Percentiles rank a stretch among this genome's conserved stretches.
phyloP scores from a whole-genome alignment of 2,329 filamentous ascomycete genomes.

The Aspergillus quadrilineatus region DNA sequence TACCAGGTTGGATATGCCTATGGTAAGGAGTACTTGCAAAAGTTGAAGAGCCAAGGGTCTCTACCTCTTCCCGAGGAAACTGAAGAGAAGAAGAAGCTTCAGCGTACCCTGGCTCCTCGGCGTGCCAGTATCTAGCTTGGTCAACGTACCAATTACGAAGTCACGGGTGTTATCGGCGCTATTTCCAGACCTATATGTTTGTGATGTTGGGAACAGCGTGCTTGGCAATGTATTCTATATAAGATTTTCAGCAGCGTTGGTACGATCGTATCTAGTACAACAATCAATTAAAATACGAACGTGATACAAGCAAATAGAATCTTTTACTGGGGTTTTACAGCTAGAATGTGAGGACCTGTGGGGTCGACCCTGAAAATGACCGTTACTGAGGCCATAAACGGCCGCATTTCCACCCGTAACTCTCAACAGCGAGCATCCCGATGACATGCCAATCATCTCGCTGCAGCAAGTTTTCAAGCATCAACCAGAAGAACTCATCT shows the following conservation, averaged over 20 bases:
- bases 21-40: conserved; percentile 75
- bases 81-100: conserved; percentile 72
- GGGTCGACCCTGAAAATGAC: no score
- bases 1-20: conserved; percentile 85
- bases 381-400: no score
- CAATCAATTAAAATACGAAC: no score
- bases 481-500: no score
- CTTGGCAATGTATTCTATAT: not conserved
- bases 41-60: conserved; percentile 74
- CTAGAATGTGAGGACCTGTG: no score
- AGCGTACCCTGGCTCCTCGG: conserved; percentile 75
- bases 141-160: not conserved
- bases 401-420: no score
- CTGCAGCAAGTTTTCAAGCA: no score
- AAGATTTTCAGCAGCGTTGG: not conserved
- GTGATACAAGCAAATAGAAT: no score
- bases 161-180: not conserved
- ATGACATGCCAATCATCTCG: no score
- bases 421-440: no score
- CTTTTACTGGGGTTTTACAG: no score
- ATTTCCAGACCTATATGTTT: not conserved
- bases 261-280: no score
- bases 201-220: not conserved
- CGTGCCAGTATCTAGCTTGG: conserved; percentile 65
- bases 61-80: conserved; percentile 70